Conservation (phyloP, 2,329 filamentous ascomycete species). For the Rhytidhysteron rufulum region DNA sequence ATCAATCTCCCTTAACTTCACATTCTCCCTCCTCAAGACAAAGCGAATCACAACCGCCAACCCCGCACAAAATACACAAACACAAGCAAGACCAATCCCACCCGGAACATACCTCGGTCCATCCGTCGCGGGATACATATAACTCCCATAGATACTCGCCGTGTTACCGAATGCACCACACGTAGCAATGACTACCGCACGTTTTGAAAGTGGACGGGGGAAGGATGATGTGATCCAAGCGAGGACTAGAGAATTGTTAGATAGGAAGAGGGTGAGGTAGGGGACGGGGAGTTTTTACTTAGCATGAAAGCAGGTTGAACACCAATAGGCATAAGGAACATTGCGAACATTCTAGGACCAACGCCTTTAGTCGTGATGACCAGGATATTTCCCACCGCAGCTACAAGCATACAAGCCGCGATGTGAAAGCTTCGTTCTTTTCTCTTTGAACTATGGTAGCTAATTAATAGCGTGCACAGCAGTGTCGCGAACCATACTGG, state of each 20-base stretch:
- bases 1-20: background rate
- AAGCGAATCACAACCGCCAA: background rate
- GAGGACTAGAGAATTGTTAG: no score
- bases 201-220: background rate
- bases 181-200: background rate
- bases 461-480: background rate
- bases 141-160: background rate
- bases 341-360: background rate
- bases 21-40: background rate
- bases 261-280: no score
- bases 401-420: background rate
- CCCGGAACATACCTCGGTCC: background rate
- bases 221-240: background rate
- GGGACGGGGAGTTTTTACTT: no score
- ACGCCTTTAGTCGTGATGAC: background rate
- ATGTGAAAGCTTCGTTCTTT: background rate
- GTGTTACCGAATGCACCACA: background rate
- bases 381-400: background rate
- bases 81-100: background rate
- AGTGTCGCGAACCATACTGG: background rate
- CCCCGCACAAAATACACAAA: background rate
- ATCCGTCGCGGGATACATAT: background rate
- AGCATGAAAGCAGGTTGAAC: background rate
- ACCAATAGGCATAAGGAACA: background rate
- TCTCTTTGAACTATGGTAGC: background rate